Base-by-base conservation (phyloP, 352 stramenopile genomes). In the Globisporangium acanthophoron region DNA sequence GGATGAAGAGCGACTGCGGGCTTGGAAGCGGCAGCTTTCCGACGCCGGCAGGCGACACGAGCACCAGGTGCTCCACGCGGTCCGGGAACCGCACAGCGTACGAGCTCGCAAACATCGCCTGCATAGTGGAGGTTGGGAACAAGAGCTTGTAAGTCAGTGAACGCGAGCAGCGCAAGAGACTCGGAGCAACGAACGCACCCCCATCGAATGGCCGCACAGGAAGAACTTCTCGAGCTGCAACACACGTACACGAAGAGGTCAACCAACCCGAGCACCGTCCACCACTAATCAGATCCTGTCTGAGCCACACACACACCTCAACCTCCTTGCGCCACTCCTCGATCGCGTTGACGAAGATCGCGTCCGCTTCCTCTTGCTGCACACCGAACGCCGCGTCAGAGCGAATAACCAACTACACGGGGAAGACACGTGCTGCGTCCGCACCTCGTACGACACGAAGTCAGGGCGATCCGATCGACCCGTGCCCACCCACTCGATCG, bases 401-500 rank as follows among this genome's bases (percentile, higher is more conserved):
- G 24, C 24, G 24, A 27, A 27, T 1, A 27, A 27, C 24, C 24
- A 27, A 27, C 24, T 27, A 27, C 24, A 27, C 1, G 24, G 24
- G 24, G 24, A 27, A 27, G 24, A 1, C 24, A 27, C 24, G 24
- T 27, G 8, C 5, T 37, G 33, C 33, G 33, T 37, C 8, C 48
- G 44, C 59, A 90, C 80, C 56, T 83, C 68, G 43, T 87, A 85
- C 2, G 72, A 82, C 24, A 50, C 56, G 50, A 87, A 85, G 7
- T 75, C 66, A 5, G 80, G 80, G 3, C 80, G 80, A 64, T 87
- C 66, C 0, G 78, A 88, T 44, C 76, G 73, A 12, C 78, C 80
- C 24, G 76, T 78, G 45, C 80, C 80, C 13, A 88, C 27, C 80
- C 80, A 90, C 54, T 90, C 80, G 31, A 90, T 62, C 21, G 80